Conservation (phyloP, 2,329 filamentous ascomycete genomes). For the Periconia macrospinosa region DNA sequence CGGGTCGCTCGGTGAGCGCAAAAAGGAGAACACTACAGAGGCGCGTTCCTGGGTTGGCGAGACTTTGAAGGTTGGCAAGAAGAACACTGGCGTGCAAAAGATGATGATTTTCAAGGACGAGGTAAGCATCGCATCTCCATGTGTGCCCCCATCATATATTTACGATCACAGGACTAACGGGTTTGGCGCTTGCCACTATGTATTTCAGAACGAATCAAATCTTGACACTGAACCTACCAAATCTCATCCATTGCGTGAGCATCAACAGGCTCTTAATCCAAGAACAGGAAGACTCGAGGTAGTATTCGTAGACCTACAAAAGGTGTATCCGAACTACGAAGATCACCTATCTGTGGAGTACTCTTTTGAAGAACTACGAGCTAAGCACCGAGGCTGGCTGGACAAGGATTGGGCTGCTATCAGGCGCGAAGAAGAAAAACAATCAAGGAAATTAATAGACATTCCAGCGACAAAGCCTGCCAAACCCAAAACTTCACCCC, state of each 20-base stretch:
- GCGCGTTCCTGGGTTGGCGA: constrained; percentile 91
- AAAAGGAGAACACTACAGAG: constrained; percentile 89
- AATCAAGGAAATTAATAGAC: constrained; percentile 13
- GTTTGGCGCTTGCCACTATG: constrained; percentile 51
- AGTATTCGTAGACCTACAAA: constrained; percentile 83
- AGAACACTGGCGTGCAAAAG: constrained; percentile 74
- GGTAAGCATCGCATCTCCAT: constrained; percentile 65
- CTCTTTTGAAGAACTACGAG: constrained; percentile 91
- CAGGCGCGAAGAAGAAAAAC: constrained; percentile 27
- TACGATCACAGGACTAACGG: constrained; percentile 81
- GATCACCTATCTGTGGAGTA: constrained; percentile 70
- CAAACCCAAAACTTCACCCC: constrained; percentile 12
- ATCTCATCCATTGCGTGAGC: constrained; percentile 69
- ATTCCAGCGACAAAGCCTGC: constrained; percentile 13
- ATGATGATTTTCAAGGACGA: constrained; percentile 93
- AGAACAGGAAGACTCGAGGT: constrained; percentile 81
- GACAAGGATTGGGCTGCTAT: constrained; percentile 55
- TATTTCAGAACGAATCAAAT: constrained; percentile 53
- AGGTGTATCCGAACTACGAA: constrained; percentile 77
- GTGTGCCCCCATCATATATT: constrained; percentile 43
- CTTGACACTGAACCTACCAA: constrained; percentile 38
- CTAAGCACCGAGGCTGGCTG: constrained; percentile 70
- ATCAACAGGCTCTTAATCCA: constrained; percentile 81
- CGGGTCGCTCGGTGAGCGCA: constrained; percentile 80
- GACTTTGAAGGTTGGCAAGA: constrained; percentile 83